phyloP scores from a whole-genome alignment of 139 green algal genomes.

The Micractinium sp. region DNA sequence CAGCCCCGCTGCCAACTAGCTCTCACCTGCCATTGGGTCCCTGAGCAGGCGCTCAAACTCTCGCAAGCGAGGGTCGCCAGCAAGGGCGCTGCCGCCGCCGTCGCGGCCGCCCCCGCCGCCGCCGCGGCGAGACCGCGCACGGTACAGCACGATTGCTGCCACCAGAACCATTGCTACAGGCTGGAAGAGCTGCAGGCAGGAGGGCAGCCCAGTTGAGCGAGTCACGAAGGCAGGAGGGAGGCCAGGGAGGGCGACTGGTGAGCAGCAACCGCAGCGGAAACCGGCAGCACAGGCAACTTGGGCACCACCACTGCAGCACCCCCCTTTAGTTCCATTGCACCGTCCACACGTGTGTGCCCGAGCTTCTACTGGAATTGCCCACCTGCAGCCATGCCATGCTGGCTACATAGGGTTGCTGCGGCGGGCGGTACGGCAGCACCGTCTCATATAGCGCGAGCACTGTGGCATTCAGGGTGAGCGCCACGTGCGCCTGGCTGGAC shows the following conservation, averaged over 20 bases:
- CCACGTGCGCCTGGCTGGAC: slow-evolving; percentile 4
- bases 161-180: slow-evolving; percentile 13
- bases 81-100: not conserved
- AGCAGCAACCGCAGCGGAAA: not conserved
- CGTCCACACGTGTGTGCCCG: too few relatives aligned
- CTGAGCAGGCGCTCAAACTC: slow-evolving; percentile 39
- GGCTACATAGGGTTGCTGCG: not conserved
- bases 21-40: not conserved
- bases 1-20: not conserved
- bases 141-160: slow-evolving; percentile 24
- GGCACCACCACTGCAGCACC: not conserved
- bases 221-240: not conserved
- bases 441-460: slow-evolving; percentile 11
- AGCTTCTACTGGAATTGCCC: not conserved
- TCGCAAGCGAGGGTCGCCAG: not conserved
- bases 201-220: not conserved
- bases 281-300: not conserved
- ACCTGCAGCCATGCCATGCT: slow-evolving; percentile 29
- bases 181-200: slow-evolving; percentile 30
- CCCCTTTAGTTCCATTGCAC: not conserved
- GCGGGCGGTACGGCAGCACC: slow-evolving; percentile 3
- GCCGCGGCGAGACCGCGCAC: not conserved
- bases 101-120: not conserved
- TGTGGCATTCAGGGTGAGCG: not conserved
- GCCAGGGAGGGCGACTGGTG: too few relatives aligned